Conservation (phyloP, 2,329 filamentous ascomycete genomes). For the Ophiocordyceps sinensis region DNA sequence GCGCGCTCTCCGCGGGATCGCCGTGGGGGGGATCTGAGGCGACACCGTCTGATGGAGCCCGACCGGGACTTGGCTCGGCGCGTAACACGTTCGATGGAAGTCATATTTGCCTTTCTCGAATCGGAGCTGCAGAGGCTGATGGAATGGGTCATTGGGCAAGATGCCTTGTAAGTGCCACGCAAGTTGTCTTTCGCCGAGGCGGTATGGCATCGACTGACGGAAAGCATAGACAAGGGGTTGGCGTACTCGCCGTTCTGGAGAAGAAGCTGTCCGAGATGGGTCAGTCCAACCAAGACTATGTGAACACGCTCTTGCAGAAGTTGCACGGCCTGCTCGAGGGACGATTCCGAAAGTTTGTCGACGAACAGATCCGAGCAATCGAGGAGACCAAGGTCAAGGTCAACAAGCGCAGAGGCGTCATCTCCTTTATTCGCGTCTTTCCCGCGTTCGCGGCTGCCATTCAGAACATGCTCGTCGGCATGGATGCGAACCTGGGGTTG, state of each 20-base stretch:
- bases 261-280: constrained; percentile 64
- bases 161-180: constrained; percentile 57
- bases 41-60: constrained; percentile 70
- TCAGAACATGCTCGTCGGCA: constrained; percentile 63
- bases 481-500: constrained; percentile 44
- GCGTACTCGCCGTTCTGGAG: constrained; percentile 69
- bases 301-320: constrained; percentile 66
- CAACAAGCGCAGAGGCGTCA: constrained; percentile 95
- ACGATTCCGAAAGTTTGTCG: constrained; percentile 77
- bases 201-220: constrained; percentile 4
- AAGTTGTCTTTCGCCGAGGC: not conserved
- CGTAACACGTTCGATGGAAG: constrained; percentile 78
- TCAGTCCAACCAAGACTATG: constrained; percentile 86
- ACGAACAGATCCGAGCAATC: constrained; percentile 88
- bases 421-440: constrained; percentile 88
- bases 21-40: constrained; percentile 55
- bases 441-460: constrained; percentile 71
- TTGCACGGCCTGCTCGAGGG: constrained; percentile 60
- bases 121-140: constrained; percentile 65
- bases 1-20: constrained; percentile 52
- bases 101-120: constrained; percentile 71
- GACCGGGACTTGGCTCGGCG: constrained; percentile 75
- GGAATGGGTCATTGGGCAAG: constrained; percentile 67
- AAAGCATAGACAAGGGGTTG: constrained; percentile 62
- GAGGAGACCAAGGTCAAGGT: constrained; percentile 98